These are phyloP conservation scores for Raphanus sativus DNA, from an alignment of 345 rosid genomes.

Conservation along the genomic window DNA sequence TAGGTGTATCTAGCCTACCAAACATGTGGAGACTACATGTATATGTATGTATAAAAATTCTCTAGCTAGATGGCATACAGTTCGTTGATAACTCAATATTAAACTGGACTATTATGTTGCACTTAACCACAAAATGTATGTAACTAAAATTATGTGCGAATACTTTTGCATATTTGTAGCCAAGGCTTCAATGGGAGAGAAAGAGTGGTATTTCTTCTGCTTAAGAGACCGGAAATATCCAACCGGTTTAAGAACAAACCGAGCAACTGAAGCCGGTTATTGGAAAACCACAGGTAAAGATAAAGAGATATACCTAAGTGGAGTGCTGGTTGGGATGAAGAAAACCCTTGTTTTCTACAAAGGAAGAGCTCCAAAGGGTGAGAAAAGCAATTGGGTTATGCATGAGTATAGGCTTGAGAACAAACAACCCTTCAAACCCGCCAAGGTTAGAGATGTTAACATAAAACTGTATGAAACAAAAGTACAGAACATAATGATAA, in stretches of 20 bases:
- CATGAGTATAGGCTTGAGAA: constrained; percentile 87
- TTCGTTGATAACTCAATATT: not conserved
- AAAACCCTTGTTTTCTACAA: constrained; percentile 93
- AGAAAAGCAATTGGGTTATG: constrained; percentile 99
- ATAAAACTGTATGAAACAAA: not conserved
- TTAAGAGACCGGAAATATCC: constrained; percentile 91
- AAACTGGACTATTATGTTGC: not conserved
- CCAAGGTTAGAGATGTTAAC: not conserved
- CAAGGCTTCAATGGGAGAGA: constrained; percentile 97
- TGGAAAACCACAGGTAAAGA: constrained; percentile 98
- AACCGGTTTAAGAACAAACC: constrained; percentile 89
- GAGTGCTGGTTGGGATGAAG: constrained; percentile 86
- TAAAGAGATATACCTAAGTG: constrained; percentile 68
- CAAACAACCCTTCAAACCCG: constrained; percentile 63
- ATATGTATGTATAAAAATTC: not conserved
- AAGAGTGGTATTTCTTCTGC: constrained; percentile 94
- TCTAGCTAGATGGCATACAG: constrained; percentile 5
- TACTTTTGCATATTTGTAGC: constrained; percentile 41
- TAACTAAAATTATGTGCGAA: not conserved
- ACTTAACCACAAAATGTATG: not conserved
- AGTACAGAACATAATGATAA: not conserved
- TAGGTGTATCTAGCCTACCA: constrained; percentile 37
- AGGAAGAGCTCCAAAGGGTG: constrained; percentile 95
- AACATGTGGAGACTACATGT: constrained; percentile 15
- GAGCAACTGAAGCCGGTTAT: constrained; percentile 93